Percentiles rank a stretch among this genome's conserved stretches.
These are phyloP conservation scores for Epichloe festucae DNA, from an alignment of 2,329 filamentous ascomycete species.

Conservation along the genomic window DNA sequence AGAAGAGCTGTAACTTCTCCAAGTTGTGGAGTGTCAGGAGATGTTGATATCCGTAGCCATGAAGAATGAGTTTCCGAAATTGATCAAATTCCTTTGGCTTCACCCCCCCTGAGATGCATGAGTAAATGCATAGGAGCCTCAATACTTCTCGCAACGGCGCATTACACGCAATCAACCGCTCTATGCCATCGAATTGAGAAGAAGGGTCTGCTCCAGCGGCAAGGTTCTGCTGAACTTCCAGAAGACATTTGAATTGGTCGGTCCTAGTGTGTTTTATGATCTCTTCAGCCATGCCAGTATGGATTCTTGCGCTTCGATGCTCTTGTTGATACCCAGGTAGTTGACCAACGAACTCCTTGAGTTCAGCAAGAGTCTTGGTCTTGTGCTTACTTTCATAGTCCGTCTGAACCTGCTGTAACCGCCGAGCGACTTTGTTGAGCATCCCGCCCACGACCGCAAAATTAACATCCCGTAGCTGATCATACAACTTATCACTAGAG, in stretches of 20 bases:
- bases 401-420: constrained; percentile 65
- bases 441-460: constrained; percentile 87
- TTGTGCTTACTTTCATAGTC: constrained; percentile 87
- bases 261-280: constrained; percentile 87
- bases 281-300: constrained; percentile 85
- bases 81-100: constrained; percentile 78
- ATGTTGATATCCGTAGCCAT: constrained; percentile 93
- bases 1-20: constrained; percentile 78
- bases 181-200: constrained; percentile 79
- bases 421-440: constrained; percentile 80
- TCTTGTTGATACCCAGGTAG: constrained; percentile 86
- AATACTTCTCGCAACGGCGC: constrained; percentile 71
- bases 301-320: constrained; percentile 81
- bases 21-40: constrained; percentile 77
- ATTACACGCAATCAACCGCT: constrained; percentile 86
- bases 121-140: constrained; percentile 80
- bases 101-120: constrained; percentile 71
- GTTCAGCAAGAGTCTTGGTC: constrained; percentile 77
- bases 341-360: constrained; percentile 91
- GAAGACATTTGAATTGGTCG: constrained; percentile 73
- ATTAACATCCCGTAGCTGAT: constrained; percentile 79
- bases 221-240: constrained; percentile 93
- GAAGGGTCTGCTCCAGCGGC: constrained; percentile 81
- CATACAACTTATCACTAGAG: constrained; percentile 77
- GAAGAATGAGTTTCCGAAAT: constrained; percentile 76